Percentiles rank a stretch among this genome's conserved stretches.
These are phyloP conservation scores for Nadsonia commutata DNA, from an alignment of 1,139 yeast genomes.

Conservation along the genomic window DNA sequence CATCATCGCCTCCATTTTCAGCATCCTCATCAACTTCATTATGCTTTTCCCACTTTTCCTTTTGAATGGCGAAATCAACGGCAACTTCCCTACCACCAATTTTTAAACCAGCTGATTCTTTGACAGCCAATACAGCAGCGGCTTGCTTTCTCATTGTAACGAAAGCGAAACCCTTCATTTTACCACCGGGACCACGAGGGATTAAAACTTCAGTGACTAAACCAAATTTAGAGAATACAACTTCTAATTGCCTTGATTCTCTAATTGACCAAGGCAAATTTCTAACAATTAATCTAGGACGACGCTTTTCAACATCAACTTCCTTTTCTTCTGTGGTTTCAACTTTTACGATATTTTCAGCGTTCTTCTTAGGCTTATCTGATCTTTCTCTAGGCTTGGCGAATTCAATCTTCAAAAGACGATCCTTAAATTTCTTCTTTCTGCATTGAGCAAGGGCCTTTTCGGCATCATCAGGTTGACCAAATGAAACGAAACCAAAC, in stretches of 20 bases:
- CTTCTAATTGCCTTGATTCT: slow-evolving; percentile 55
- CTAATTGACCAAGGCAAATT: slow-evolving; percentile 95
- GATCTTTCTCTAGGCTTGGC: slow-evolving; percentile 89
- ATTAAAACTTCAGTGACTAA: slow-evolving; percentile 80
- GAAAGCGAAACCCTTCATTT: slow-evolving; percentile 90
- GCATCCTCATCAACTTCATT: slow-evolving; percentile 17
- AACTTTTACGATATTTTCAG: slow-evolving; percentile 13
- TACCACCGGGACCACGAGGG: slow-evolving; percentile 79
- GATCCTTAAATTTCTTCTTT: slow-evolving; percentile 49
- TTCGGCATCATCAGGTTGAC: slow-evolving; percentile 70
- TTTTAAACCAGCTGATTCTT: slow-evolving; percentile 54
- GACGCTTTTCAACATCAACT: slow-evolving; percentile 36
- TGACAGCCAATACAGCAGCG: slow-evolving; percentile 72
- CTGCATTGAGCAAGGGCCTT: slow-evolving; percentile 59
- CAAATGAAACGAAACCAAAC: slow-evolving; percentile 89
- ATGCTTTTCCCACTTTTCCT: slow-evolving; percentile 55
- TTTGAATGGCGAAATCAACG: slow-evolving; percentile 86
- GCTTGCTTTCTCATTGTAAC: slow-evolving; percentile 73
- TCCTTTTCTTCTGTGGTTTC: slow-evolving; percentile 11
- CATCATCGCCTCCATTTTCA: slow-evolving; percentile 16
- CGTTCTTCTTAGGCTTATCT: slow-evolving; percentile 14
- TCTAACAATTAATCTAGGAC: slow-evolving; percentile 74
- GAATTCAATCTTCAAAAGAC: slow-evolving; percentile 60
- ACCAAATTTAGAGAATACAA: slow-evolving; percentile 64
- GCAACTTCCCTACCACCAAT: slow-evolving; percentile 88